Evolutionary conservation across 169 alveolate species (phyloP), one percentile per base, ranked within the genome.

Genomic region (Cytauxzoon felis): DNA sequence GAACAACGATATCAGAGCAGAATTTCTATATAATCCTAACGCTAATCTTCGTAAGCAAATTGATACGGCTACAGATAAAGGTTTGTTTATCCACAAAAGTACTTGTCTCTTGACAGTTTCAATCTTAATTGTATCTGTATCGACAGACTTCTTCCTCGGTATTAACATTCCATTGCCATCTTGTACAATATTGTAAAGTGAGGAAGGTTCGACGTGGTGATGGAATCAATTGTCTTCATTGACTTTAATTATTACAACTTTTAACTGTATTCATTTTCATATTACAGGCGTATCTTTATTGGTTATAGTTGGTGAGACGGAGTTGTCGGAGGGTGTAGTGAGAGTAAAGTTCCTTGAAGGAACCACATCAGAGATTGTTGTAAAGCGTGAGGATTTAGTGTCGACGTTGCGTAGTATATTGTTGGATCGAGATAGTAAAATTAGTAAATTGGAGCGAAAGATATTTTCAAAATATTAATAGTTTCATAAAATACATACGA

Each of bases 31-130:
- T 61, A 69, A 61, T 29, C 42, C 79, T 9, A 82, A 80, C 45
- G 87, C 84, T 24, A 83, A 68, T 33, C 34, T 87, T 34, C 73
- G 79, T 50, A 89, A 90, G 72, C 96, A 91, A 75, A 80, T 91
- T 53, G 92, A 86, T 23, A 88, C 87, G 34, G 93, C 95, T 21
- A 78, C 91, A 21, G 94, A 78, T 33, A 73, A 73, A 41, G 40
- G 83, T 73, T 29, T 26, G 78, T 47, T 49, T n/a, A n/a, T n/a
- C n/a, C n/a, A n/a, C n/a, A n/a, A n/a, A n/a, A n/a, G n/a, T n/a
- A n/a, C n/a, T n/a, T n/a, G n/a, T n/a, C n/a, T n/a, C n/a, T n/a
- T n/a, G n/a, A n/a, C n/a, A n/a, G n/a, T n/a, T n/a, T n/a, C n/a
- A n/a, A n/a, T n/a, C n/a, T n/a, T n/a, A n/a, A n/a, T n/a, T n/a